Percentiles rank a stretch among this genome's conserved stretches.
These are phyloP conservation scores for Colletotrichum sp. DNA, from an alignment of 2,329 filamentous ascomycete species.

Conservation along the genomic window DNA sequence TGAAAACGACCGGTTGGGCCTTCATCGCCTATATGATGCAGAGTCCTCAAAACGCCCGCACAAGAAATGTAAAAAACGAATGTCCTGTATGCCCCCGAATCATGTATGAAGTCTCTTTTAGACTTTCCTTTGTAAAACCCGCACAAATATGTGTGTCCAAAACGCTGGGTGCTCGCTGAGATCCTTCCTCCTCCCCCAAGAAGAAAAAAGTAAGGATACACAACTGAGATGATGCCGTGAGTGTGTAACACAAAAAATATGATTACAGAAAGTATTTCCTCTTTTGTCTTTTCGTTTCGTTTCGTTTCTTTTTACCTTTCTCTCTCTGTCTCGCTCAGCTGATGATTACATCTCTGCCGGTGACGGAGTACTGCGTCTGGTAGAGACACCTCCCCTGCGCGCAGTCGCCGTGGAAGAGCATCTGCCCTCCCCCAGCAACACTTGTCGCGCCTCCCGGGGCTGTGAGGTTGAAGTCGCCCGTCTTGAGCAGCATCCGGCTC, in stretches of 20 bases:
- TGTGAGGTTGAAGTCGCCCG: slow-evolving; percentile 39
- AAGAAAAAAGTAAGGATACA: neutral
- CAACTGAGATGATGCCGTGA: neutral
- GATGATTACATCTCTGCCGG: slow-evolving; percentile 17
- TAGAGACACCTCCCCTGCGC: slow-evolving; percentile 38
- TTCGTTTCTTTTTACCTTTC: neutral
- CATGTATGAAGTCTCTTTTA: neutral
- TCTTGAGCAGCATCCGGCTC: slow-evolving; percentile 34
- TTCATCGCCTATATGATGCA: neutral
- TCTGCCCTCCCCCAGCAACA: slow-evolving; percentile 28
- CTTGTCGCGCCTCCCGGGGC: slow-evolving; percentile 47
- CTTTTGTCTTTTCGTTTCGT: neutral
- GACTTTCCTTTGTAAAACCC: neutral
- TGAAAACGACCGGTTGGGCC: neutral
- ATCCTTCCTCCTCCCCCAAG: neutral
- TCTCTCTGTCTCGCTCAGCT: neutral
- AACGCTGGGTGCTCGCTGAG: neutral
- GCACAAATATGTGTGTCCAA: neutral
- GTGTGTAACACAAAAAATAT: neutral
- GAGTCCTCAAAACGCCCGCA: neutral
- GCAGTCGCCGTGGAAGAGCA: slow-evolving; percentile 43
- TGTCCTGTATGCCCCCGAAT: neutral
- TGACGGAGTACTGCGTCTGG: slow-evolving; percentile 24
- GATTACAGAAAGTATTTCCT: neutral
- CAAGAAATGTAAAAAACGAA: neutral